A percentile compares a stretch with the other conserved stretches of the same genome.
Conservation (phyloP, 1,284 basidiomycete genomes). For the Naganishia sp. region DNA sequence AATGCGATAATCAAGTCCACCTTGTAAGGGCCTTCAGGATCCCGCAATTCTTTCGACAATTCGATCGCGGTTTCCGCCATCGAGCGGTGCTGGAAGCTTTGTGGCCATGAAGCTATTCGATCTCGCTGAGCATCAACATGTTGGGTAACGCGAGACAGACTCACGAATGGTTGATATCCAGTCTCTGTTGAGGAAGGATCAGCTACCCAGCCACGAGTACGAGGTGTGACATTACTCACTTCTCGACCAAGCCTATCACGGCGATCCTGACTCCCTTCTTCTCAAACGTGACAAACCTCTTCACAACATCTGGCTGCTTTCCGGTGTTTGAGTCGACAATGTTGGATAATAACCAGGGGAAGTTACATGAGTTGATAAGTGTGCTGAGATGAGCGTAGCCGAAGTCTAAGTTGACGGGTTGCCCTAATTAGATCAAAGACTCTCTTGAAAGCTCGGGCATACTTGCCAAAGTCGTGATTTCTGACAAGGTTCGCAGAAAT, state of each 20-base stretch:
- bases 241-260: conserved; percentile 78
- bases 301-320: conserved; percentile 61
- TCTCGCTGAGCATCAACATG: not conserved
- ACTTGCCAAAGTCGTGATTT: conserved; percentile 74
- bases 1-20: conserved; percentile 79
- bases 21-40: conserved; percentile 66
- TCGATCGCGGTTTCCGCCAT: conserved; percentile 67
- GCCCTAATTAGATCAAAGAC: too few species aligned
- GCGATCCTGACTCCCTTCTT: conserved; percentile 70
- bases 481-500: conserved; percentile 41
- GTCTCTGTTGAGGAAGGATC: conserved; percentile 57
- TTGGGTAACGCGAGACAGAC: not conserved
- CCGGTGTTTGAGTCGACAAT: conserved; percentile 67
- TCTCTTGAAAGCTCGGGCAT: too few species aligned
- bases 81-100: conserved; percentile 67
- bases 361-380: conserved; percentile 68
- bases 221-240: conserved; percentile 56
- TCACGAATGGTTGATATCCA: conserved; percentile 77
- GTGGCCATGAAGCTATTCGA: conserved; percentile 66
- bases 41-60: conserved; percentile 70
- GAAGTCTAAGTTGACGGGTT: conserved; percentile 12
- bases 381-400: conserved; percentile 75
- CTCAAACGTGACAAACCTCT: conserved; percentile 66
- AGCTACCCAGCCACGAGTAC: not conserved
- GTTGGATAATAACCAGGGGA: conserved; percentile 74